Evolutionary conservation across 139 green algal species (phyloP).

Genomic region (Tetradesmus lagerheimii): DNA sequence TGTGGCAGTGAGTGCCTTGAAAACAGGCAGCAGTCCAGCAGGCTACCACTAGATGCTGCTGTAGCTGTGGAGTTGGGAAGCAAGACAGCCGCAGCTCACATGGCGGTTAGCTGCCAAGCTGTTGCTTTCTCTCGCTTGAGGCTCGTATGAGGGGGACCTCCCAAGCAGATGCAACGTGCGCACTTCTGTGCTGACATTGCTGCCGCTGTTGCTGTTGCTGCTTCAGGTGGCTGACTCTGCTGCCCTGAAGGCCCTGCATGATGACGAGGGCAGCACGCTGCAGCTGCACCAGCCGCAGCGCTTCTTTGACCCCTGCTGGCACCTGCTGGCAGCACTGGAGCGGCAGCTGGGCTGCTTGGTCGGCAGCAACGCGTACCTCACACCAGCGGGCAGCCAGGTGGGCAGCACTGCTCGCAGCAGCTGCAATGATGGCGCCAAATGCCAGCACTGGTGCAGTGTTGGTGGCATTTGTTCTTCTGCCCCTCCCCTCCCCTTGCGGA

Average conservation of each 20-base stretch:
- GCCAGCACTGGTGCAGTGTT: background rate
- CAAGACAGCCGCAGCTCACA: background rate
- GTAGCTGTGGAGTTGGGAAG: background rate
- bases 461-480: too few relatives aligned
- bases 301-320: constrained; percentile 56
- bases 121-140: background rate
- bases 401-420: background rate
- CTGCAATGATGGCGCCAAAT: background rate
- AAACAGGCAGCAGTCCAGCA: background rate
- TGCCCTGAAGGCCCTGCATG: constrained; percentile 43
- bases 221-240: constrained; percentile 54
- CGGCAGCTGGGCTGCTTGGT: constrained; percentile 79
- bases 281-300: constrained; percentile 85
- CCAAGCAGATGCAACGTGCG: background rate
- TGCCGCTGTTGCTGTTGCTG: background rate
- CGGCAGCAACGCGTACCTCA: constrained; percentile 76
- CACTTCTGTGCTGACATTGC: background rate
- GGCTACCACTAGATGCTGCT: background rate
- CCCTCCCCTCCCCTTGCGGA: too few relatives aligned
- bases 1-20: background rate
- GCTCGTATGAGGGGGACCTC: background rate
- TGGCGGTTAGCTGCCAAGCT: background rate
- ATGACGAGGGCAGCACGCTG: constrained; percentile 54
- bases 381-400: constrained; percentile 22
- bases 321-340: constrained; percentile 68